These are phyloP conservation scores for Cardiospermum halicacabum DNA, from an alignment of 345 rosid genomes.

Conservation along the genomic window DNA sequence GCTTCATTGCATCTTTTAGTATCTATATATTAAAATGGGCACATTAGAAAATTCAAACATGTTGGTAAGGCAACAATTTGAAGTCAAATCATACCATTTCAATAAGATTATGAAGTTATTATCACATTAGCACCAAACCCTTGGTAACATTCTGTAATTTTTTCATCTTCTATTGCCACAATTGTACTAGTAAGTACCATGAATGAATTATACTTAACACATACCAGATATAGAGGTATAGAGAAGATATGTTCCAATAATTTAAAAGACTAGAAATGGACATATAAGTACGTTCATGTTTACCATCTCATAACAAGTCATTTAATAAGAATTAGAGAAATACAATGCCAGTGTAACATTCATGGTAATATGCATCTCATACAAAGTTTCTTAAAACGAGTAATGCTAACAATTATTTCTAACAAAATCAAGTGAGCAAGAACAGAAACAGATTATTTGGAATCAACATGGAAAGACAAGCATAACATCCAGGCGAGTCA, in stretches of 20 bases:
- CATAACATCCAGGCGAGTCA: not conserved
- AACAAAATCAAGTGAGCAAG: not conserved
- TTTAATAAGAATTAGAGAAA: not conserved
- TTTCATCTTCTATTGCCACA: slow-evolving; percentile 92
- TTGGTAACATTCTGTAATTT: slow-evolving; percentile 89
- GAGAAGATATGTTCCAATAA: not conserved
- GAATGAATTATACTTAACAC: not conserved
- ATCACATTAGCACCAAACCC: slow-evolving; percentile 92
- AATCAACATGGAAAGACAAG: slow-evolving; percentile 8
- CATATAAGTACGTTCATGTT: not conserved
- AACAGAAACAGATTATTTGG: not conserved
- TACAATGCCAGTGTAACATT: too few species aligned
- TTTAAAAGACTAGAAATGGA: not conserved
- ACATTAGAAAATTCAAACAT: slow-evolving; percentile 7
- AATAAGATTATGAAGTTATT: slow-evolving; percentile 92
- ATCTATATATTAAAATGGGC: slow-evolving; percentile 36
- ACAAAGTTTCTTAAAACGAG: not conserved
- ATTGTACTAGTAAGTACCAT: slow-evolving; percentile 33
- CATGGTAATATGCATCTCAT: not conserved
- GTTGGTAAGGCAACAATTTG: not conserved
- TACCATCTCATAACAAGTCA: not conserved
- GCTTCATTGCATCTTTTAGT: slow-evolving; percentile 92
- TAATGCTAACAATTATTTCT: not conserved
- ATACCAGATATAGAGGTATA: not conserved
- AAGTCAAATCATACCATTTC: slow-evolving; percentile 51